Percentiles rank a stretch among this genome's conserved stretches.
Evolutionary conservation across 345 rosid species (phyloP).

Genomic region (Noccaea bulbosa): DNA sequence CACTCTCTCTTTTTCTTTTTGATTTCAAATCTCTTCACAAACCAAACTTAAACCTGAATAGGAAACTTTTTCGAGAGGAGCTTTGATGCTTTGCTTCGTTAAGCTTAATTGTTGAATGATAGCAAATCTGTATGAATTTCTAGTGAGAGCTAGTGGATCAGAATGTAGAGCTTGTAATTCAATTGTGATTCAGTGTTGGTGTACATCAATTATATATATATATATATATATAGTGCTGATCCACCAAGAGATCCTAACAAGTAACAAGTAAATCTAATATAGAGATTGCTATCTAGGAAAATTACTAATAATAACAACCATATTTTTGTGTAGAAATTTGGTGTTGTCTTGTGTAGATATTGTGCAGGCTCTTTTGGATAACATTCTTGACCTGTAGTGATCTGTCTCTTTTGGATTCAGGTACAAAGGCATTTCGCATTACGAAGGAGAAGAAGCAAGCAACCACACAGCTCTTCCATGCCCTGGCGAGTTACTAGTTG

Average conservation of each 20-base stretch:
- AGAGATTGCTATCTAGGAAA: not conserved
- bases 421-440: slow-evolving; percentile 88
- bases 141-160: not conserved
- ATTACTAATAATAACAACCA: not conserved
- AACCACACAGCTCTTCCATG: slow-evolving; percentile 85
- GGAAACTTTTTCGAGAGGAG: not conserved
- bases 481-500: slow-evolving; percentile 90
- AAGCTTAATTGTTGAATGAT: no score
- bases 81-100: not conserved
- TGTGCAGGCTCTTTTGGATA: not conserved
- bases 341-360: not conserved
- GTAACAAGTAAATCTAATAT: not conserved
- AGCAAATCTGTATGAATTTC: not conserved
- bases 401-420: slow-evolving; percentile 44
- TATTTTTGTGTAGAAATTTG: not conserved
- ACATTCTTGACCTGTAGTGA: not conserved
- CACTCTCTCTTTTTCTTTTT: not conserved
- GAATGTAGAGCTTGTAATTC: not conserved
- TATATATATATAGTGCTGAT: not conserved
- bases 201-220: no score
- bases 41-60: not conserved
- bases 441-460: slow-evolving; percentile 57
- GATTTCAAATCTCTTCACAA: slow-evolving; percentile 1
- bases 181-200: not conserved
- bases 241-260: not conserved